phyloP scores from a whole-genome alignment of 257 asterid genomes.

The Scutellaria galericulata region DNA sequence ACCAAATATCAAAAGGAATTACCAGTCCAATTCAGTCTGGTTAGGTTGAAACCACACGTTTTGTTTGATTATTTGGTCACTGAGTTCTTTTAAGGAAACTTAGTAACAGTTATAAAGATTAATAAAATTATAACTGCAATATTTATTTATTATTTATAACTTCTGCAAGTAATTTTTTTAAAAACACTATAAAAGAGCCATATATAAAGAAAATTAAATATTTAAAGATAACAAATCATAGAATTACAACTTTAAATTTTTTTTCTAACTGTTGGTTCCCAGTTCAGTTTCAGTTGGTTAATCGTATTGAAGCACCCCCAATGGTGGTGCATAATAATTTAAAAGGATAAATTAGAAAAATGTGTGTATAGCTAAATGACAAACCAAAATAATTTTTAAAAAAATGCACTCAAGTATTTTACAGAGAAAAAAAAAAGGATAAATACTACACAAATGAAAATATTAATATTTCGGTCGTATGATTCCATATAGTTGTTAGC shows the following conservation, averaged over 20 bases:
- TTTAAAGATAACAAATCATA: not conserved
- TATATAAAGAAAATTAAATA: not conserved
- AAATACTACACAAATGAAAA: not conserved
- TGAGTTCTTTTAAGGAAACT: not conserved
- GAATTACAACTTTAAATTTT: not conserved
- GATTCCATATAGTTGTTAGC: not conserved
- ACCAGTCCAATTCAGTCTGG: constrained; percentile 3
- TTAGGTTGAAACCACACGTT: not conserved
- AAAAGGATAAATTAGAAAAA: constrained; percentile 18
- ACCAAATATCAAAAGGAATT: not conserved
- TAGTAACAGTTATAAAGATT: not conserved
- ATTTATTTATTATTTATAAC: not conserved
- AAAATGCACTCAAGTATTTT: not conserved
- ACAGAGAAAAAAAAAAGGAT: not conserved
- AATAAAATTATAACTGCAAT: not conserved
- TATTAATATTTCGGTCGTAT: not conserved
- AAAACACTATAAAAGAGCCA: not conserved
- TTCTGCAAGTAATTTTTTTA: not conserved
- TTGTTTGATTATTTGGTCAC: constrained; percentile 7
- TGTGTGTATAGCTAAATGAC: not conserved
- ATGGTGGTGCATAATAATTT: not conserved
- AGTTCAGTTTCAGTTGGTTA: not conserved
- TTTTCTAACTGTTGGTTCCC: not conserved
- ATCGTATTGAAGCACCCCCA: constrained; percentile 3
- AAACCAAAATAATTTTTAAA: not conserved